These are phyloP conservation scores for Amaranthus cruentus DNA, from an alignment of 148 eudicot species.

Conservation along the genomic window DNA sequence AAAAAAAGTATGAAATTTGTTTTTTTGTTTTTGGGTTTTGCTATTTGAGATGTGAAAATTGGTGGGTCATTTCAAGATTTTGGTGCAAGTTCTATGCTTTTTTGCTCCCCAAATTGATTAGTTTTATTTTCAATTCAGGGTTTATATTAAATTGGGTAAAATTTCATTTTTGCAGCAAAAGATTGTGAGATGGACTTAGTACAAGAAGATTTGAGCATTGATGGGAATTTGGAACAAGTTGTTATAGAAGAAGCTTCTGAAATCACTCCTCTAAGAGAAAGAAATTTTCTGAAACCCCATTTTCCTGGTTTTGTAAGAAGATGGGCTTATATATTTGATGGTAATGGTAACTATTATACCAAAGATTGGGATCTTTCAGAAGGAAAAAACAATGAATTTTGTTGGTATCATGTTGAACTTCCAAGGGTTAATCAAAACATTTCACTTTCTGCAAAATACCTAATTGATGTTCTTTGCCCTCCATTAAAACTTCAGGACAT, in stretches of 20 bases:
- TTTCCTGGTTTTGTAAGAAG: slow-evolving; percentile 53
- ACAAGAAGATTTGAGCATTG: slow-evolving; percentile 20
- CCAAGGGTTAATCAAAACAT: slow-evolving; percentile 78
- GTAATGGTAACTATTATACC: slow-evolving; percentile 76
- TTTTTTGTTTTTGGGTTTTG: slow-evolving; percentile 12
- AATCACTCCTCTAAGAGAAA: slow-evolving; percentile 29
- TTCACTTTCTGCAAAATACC: slow-evolving; percentile 70
- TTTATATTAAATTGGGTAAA: slow-evolving; percentile 3
- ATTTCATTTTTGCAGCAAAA: slow-evolving; percentile 1
- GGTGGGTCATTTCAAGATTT: slow-evolving; percentile 15
- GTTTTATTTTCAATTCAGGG: slow-evolving; percentile 6
- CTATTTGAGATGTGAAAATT: slow-evolving; percentile 5
- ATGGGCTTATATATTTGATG: slow-evolving; percentile 88
- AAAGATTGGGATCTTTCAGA: slow-evolving; percentile 84
- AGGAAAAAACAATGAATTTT: slow-evolving; percentile 76
- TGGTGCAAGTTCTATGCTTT: slow-evolving; percentile 6
- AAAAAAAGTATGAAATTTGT: neutral
- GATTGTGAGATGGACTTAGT: slow-evolving; percentile 29
- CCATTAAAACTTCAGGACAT: slow-evolving; percentile 92
- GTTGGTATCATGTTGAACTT: slow-evolving; percentile 96
- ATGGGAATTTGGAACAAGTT: slow-evolving; percentile 37
- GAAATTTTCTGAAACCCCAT: slow-evolving; percentile 20
- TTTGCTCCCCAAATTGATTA: slow-evolving; percentile 3
- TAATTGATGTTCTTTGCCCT: slow-evolving; percentile 84
- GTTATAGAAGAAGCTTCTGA: slow-evolving; percentile 29